Percentiles rank a stretch among this genome's conserved stretches.
Evolutionary conservation across 2,329 filamentous ascomycete genomes (phyloP).

Genomic region (Furcasterigmium sp.): DNA sequence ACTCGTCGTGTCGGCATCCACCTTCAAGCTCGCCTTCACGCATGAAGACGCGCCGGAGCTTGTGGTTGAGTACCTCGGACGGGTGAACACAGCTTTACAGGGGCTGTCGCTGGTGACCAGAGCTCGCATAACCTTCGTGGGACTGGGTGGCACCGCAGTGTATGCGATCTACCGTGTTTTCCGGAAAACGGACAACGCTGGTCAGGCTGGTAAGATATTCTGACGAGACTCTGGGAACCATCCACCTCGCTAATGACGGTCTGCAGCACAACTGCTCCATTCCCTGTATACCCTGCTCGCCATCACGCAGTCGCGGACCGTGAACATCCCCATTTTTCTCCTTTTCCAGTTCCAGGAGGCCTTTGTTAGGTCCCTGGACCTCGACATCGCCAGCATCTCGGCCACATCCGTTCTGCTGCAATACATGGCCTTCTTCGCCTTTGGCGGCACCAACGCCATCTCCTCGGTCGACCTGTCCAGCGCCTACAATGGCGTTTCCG

Average conservation of each 20-base stretch:
- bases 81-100: slow-evolving; percentile 32
- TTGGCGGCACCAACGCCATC: slow-evolving; percentile 89
- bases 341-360: slow-evolving; percentile 60
- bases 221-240: too few relatives aligned
- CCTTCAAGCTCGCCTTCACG: slow-evolving; percentile 89
- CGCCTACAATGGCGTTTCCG: slow-evolving; percentile 85
- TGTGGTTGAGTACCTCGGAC: slow-evolving; percentile 41
- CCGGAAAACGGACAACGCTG: slow-evolving; percentile 3
- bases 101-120: slow-evolving; percentile 40
- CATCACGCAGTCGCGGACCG: slow-evolving; percentile 78
- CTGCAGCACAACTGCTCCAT: slow-evolving; percentile 47
- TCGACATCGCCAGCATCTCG: slow-evolving; percentile 55
- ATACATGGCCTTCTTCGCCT: slow-evolving; percentile 80
- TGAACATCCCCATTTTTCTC: slow-evolving; percentile 81
- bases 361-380: slow-evolving; percentile 39
- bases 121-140: slow-evolving; percentile 45
- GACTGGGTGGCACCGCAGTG: slow-evolving; percentile 31
- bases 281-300: slow-evolving; percentile 72
- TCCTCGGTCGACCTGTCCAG: slow-evolving; percentile 92
- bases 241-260: too few relatives aligned
- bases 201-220: slow-evolving; percentile 8
- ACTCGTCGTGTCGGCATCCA: slow-evolving; percentile 52
- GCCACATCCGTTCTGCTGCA: slow-evolving; percentile 72
- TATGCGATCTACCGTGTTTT: slow-evolving; percentile 35
- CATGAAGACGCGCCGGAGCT: slow-evolving; percentile 84